Evolutionary conservation across 805 yeast genomes (phyloP), one percentile per base, ranked within the genome.

Genomic region (Lipomyces anomalus): DNA sequence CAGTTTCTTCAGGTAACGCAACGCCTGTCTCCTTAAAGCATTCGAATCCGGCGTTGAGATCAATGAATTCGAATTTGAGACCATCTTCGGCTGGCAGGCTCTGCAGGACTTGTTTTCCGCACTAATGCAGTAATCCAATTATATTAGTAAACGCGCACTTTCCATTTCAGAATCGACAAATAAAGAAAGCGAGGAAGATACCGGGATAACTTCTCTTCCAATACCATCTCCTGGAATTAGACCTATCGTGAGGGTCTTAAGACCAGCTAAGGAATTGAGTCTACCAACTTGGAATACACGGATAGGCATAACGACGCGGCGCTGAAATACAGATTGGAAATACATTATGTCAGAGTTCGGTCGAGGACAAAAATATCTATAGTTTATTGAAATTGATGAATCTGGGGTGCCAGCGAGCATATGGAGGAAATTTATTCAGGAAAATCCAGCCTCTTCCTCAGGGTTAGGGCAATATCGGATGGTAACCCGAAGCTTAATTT

Each of bases 141-240:
- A 32, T n/a, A n/a, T n/a, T n/a, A n/a, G n/a, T n/a, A n/a, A n/a
- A n/a, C n/a, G n/a, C 38, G 9, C 16, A n/a, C 16, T 35, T n/a
- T 35, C 16, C 13, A 35, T 11, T n/a, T 35, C 16, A 11, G 16
- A n/a, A 13, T 11, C 9, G 16, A 13, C 16, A 23, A 21, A 2
- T 21, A 21, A 26, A 3, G 6, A 21, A 4, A 17, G 30, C 16
- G 9, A n/a, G 24, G 3, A 17, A 22, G 35, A 22, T 52, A 57
- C 95, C 51, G 98, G 98, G 50, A 92, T 89, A 38, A 92, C 98
- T 69, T 92, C 98, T 61, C 84, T 79, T 45, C 98, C 98, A 58
- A 92, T 92, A 56, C 98, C 98, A 66, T 92, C 98, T 64, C 98
- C 98, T 42, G 98, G 96, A 58, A 92, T 89, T 62, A 92, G 75